A percentile compares a stretch with the other conserved stretches of the same genome.
Conservation (phyloP, 441 rosid genomes). For the Adansonia rubrostipa region DNA sequence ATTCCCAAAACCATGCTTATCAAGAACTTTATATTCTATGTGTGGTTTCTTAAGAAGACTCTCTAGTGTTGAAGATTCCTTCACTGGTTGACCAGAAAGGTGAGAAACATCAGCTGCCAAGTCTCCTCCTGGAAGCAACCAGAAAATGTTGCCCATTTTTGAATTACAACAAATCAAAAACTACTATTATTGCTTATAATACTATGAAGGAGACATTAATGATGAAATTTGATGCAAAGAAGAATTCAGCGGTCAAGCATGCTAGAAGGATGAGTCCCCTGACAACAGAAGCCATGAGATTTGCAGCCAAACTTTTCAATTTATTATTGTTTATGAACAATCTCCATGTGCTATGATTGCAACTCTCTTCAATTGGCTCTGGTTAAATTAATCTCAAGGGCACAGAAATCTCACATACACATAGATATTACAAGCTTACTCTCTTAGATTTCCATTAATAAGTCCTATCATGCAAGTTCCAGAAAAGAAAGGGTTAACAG, state of each 20-base stretch:
- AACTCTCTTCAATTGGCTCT: conserved; percentile 13
- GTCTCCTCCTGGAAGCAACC: conserved; percentile 65
- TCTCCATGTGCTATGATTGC: background rate
- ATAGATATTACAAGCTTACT: background rate
- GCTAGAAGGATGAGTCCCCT: conserved; percentile 1
- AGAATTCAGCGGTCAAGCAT: background rate
- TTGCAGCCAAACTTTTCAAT: conserved; percentile 11
- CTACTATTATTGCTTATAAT: background rate
- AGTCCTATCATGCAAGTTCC: background rate
- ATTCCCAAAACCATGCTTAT: conserved; percentile 89
- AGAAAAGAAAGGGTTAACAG: background rate
- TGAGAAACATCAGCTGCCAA: conserved; percentile 76
- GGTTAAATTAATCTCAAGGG: conserved; percentile 1
- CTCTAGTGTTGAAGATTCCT: conserved; percentile 79
- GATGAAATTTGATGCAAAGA: conserved; percentile 18
- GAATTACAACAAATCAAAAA: conserved; percentile 1
- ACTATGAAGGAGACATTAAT: background rate
- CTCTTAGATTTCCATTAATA: background rate
- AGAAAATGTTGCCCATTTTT: conserved; percentile 5
- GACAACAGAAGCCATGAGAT: background rate
- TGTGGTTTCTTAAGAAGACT: conserved; percentile 95
- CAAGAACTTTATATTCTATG: conserved; percentile 72
- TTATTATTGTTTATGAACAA: conserved; percentile 18
- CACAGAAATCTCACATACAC: conserved; percentile 5
- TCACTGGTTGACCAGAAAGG: conserved; percentile 85